Conservation (phyloP, 805 yeast species). For the Candida glaebosa region DNA sequence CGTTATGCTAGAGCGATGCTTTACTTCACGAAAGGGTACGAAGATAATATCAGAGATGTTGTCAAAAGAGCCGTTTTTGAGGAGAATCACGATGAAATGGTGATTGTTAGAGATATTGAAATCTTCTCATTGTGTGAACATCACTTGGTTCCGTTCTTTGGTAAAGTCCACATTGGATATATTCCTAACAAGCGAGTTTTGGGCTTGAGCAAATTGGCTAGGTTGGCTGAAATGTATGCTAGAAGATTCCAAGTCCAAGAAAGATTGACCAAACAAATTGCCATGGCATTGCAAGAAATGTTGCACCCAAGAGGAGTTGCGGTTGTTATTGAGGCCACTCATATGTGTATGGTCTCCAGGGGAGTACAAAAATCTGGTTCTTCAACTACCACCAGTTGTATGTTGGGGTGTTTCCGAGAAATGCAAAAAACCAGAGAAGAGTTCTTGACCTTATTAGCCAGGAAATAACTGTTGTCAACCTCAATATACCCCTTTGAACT, state of each 20-base stretch:
- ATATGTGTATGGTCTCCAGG: constrained; percentile 99
- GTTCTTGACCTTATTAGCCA: constrained; percentile 75
- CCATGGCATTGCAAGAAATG: constrained; percentile 90
- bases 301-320: constrained; percentile 96
- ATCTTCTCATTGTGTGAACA: constrained; percentile 94
- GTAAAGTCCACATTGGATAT: constrained; percentile 97
- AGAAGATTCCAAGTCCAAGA: constrained; percentile 98
- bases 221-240: constrained; percentile 95
- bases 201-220: constrained; percentile 88
- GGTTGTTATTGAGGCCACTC: constrained; percentile 95
- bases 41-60: constrained; percentile 87
- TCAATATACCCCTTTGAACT: constrained; percentile 13
- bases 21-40: constrained; percentile 93
- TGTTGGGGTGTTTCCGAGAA: constrained; percentile 93
- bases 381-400: constrained; percentile 89
- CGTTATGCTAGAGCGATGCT: constrained; percentile 96
- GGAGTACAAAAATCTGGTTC: constrained; percentile 97
- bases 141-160: constrained; percentile 95
- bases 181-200: constrained; percentile 91
- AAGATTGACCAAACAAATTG: constrained; percentile 93
- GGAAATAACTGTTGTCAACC: constrained; percentile 32
- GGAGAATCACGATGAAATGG: constrained; percentile 99
- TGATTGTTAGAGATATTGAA: constrained; percentile 92
- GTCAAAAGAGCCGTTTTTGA: constrained; percentile 94
- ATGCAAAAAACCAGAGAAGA: constrained; percentile 96